Evolutionary conservation across 768 basidiomycete species (phyloP).

Genomic region (Tubosaeta brunneosetosa): DNA sequence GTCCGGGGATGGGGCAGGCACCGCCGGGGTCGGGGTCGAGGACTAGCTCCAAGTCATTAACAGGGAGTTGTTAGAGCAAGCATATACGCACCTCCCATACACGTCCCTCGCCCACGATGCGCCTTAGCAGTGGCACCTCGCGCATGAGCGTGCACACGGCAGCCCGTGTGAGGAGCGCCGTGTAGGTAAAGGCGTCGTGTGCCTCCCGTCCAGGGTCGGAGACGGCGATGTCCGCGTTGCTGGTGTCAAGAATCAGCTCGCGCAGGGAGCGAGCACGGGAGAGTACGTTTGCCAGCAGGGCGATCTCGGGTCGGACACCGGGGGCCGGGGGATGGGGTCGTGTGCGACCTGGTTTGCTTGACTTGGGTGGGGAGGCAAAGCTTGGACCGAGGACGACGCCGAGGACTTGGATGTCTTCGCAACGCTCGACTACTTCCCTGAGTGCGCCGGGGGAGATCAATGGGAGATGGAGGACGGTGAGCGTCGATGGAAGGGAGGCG

Average conservation of each 20-base stretch:
- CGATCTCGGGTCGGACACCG: slow-evolving; percentile 9
- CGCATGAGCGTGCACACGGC: slow-evolving; percentile 43
- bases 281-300: slow-evolving; percentile 9
- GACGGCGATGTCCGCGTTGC: not conserved
- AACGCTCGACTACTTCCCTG: slow-evolving; percentile 18
- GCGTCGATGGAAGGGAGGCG: slow-evolving; percentile 32
- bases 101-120: slow-evolving; percentile 45
- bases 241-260: slow-evolving; percentile 19
- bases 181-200: not conserved
- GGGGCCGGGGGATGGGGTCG: not conserved
- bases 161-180: slow-evolving; percentile 37
- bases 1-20: slow-evolving; percentile 6
- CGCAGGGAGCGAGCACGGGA: slow-evolving; percentile 11
- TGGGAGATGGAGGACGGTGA: slow-evolving; percentile 28
- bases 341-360: not conserved
- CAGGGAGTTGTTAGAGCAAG: not conserved
- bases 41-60: slow-evolving; percentile 6
- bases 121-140: slow-evolving; percentile 34
- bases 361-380: slow-evolving; percentile 5
- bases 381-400: slow-evolving; percentile 15
- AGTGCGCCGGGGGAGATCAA: slow-evolving; percentile 18
- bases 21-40: slow-evolving; percentile 5
- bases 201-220: not conserved
- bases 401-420: slow-evolving; percentile 12
- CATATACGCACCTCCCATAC: slow-evolving; percentile 49